Evolutionary conservation across 2,329 filamentous ascomycete species (phyloP), one percentile per base, ranked within the genome.

Genomic region (Cladosporium colombiae): DNA sequence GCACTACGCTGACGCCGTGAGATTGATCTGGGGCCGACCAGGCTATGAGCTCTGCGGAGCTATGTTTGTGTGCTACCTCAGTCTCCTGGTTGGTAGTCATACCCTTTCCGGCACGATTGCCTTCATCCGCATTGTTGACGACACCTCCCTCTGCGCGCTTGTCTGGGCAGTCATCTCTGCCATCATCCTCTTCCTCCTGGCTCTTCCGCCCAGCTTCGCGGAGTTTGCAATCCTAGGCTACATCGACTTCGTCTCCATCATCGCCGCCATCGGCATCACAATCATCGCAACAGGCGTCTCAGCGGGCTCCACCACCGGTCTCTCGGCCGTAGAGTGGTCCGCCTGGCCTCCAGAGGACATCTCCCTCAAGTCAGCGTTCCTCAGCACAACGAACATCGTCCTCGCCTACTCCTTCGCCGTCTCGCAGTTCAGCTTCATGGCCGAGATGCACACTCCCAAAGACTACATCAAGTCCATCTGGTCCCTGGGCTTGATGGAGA

Each of bases 381-480:
- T 88, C 8, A 84, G 86, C 25, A 83, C 89, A 58, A 85, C 83
- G 72, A 91, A 92, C 79, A 92, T 92, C 65, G 83, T 91, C 69
- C 89, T 93, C 70, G 89, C 90, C 65, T 83, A 82, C 73, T 79
- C 78, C 40, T 82, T 82, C 69, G 79, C 80, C 61, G 79, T 81
- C 66, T 87, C 86, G 68, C 91, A 90, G 79, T 90, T 91, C 78
- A 84, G 82, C 68, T 86, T 91, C 75, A 88, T 89, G 74, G 82
- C 84, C 53, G 89, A 91, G 75, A 81, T 92, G 75, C 85, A 86
- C 74, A 82, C 88, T 46, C 88, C 89, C 1, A 80, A 80, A 65
- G 84, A 88, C 69, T 90, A 86, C 76, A 82, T 85, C 65, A 89
- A 89, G 76, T 80, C 80, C 2, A 80, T 82, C 71, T 79, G 79